Conservation (phyloP, 331 rosid genomes). For the Pyracantha coccinea region DNA sequence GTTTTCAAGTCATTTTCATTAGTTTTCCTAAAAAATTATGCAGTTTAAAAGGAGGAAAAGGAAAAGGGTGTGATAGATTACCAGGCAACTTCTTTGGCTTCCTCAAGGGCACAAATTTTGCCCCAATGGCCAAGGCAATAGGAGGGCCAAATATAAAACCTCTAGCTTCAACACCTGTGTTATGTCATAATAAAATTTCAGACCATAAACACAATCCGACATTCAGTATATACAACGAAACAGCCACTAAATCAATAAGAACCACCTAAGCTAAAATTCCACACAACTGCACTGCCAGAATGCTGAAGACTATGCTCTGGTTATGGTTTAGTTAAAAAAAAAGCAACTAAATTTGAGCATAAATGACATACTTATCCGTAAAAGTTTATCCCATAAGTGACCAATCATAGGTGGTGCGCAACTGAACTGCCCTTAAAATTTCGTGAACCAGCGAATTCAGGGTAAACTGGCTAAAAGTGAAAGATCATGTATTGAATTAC, state of each 20-base stretch:
- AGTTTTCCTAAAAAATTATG: too few species aligned
- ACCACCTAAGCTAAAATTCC: neutral
- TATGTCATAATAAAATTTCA: constrained; percentile 7
- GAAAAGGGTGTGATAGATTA: constrained; percentile 9
- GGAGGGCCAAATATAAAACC: constrained; percentile 99
- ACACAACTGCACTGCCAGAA: neutral
- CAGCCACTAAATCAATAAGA: constrained; percentile 1
- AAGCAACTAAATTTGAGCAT: neutral
- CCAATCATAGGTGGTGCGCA: neutral
- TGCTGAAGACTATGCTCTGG: neutral
- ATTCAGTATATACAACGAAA: constrained; percentile 2
- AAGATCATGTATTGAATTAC: constrained; percentile 25
- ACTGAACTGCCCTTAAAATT: neutral
- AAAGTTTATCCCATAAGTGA: neutral
- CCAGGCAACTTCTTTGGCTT: constrained; percentile 98
- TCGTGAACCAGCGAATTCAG: neutral
- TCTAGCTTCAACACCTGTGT: constrained; percentile 88
- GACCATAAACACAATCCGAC: neutral
- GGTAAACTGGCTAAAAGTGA: neutral
- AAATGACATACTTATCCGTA: neutral
- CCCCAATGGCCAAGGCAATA: constrained; percentile 94
- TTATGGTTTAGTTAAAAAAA: neutral
- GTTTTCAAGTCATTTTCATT: too few species aligned
- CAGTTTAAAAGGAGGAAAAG: neutral
- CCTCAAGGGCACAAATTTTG: constrained; percentile 96